Base-by-base conservation (phyloP, 108 stramenopile genomes). In the Fragilariopsis cylindrus region DNA sequence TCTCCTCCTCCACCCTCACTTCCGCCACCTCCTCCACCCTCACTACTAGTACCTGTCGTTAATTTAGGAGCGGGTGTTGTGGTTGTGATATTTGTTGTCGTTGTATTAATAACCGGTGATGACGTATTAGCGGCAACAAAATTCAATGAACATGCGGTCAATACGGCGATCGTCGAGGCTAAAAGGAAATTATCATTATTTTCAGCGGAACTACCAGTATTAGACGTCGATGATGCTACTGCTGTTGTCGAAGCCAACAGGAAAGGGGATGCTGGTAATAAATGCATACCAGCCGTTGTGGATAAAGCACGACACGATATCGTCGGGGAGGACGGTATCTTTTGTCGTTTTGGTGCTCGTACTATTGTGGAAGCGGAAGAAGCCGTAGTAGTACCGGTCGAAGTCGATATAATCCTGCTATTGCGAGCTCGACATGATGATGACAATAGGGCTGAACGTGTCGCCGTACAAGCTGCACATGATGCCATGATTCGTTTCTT, bases 341-440 rank as follows among this genome's bases (percentile, higher is more conserved):
- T 16, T 43, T 43, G 62, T 63, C 62, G 62, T 44, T 45, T 42
- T 45, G 62, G 62, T 63, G 43, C 62, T 12, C 42, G 42, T 63
- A 16, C 42, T 45, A 45, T 63, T 3, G 62, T 15, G 11, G 67
- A 30, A 50, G 46, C 13, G 48, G 67, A 4, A 8, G 67, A 45
- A 50, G 7, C 16, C 48, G 30, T 44, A 7, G 67, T 50, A 0
- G 49, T 50, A 49, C 39, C 48, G 8, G 67, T 68, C 67, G 64
- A 65, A 16, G 48, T 18, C 15, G 67, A 68, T 21, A 65, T 52
- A 15, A 53, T 74, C 41, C 73, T 74, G 64, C 60, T 74, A 39
- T 64, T 65, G 41, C 45, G 62, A 12, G 64, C 73, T 48, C 73
- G 73, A 65, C 64, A 74, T 18, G 73, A 74, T 12, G 73, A 65